Conservation (phyloP, 306 rosid species). For the Quercus berberidifolia region DNA sequence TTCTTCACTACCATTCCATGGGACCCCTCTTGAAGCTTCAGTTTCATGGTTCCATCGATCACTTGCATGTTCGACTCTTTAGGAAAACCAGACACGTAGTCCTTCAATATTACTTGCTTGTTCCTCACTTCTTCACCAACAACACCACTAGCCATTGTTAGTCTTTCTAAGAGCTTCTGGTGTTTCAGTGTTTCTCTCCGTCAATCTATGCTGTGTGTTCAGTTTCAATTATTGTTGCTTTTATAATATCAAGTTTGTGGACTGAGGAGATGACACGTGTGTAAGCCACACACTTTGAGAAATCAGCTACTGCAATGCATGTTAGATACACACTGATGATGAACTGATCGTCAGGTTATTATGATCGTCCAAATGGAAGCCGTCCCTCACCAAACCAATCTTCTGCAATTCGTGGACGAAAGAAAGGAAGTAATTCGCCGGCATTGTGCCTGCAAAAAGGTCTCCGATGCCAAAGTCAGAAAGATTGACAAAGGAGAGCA, state of each 20-base stretch:
- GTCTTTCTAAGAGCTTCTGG: not conserved
- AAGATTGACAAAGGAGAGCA: no score
- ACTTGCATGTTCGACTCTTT: constrained; percentile 37
- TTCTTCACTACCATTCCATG: constrained; percentile 50
- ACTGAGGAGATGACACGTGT: not conserved
- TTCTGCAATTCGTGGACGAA: no score
- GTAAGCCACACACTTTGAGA: not conserved
- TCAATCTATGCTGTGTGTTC: not conserved
- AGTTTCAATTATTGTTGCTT: no score
- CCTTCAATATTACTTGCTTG: constrained; percentile 38
- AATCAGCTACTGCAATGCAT: no score
- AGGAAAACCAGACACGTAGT: constrained; percentile 34
- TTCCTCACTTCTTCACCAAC: constrained; percentile 14
- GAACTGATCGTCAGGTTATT: no score
- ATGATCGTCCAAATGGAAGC: no score
- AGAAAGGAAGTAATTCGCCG: no score
- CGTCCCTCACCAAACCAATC: no score
- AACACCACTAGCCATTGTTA: not conserved
- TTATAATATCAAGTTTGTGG: no score
- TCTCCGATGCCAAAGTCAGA: no score
- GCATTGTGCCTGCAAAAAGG: no score
- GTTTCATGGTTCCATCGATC: constrained; percentile 16
- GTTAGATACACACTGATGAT: no score
- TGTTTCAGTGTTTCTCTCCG: not conserved
- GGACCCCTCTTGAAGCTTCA: constrained; percentile 31